A percentile compares a stretch with the other conserved stretches of the same genome.
Evolutionary conservation across 176 grass and related monocot genomes (phyloP).

Genomic region (Hordeum marinum): DNA sequence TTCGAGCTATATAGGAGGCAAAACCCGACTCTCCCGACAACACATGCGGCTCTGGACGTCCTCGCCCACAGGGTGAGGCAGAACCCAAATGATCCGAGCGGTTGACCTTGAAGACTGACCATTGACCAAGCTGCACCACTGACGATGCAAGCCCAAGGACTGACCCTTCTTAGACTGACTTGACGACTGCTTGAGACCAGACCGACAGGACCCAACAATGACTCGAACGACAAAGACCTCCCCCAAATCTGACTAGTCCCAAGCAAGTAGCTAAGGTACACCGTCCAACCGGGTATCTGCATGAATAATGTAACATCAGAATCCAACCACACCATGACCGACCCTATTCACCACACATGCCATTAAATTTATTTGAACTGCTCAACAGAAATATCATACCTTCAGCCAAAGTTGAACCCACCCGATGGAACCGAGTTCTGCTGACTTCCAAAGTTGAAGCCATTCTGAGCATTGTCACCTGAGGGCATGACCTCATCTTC

Average conservation of each 20-base stretch:
- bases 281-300: conserved; percentile 34
- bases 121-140: conserved; percentile 45
- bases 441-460: conserved; percentile 62
- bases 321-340: background rate
- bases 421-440: conserved; percentile 57
- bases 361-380: background rate
- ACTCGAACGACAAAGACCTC: conserved; percentile 48
- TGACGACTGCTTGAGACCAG: conserved; percentile 59
- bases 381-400: conserved; percentile 12
- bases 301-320: conserved; percentile 26
- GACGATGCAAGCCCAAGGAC: conserved; percentile 34
- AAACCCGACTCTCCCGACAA: conserved; percentile 40
- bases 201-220: conserved; percentile 57
- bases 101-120: conserved; percentile 51
- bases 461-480: conserved; percentile 53
- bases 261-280: conserved; percentile 45
- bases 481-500: conserved; percentile 59
- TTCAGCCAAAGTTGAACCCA: conserved; percentile 80
- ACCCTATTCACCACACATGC: background rate
- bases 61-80: conserved; percentile 15
- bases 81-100: conserved; percentile 38
- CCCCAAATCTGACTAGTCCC: conserved; percentile 56
- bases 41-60: conserved; percentile 24
- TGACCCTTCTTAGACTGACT: conserved; percentile 48
- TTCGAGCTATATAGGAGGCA: conserved; percentile 59